These are phyloP conservation scores for Nymphaea thermarum DNA, from an alignment of 164 flowering plant species.

Conservation along the genomic window DNA sequence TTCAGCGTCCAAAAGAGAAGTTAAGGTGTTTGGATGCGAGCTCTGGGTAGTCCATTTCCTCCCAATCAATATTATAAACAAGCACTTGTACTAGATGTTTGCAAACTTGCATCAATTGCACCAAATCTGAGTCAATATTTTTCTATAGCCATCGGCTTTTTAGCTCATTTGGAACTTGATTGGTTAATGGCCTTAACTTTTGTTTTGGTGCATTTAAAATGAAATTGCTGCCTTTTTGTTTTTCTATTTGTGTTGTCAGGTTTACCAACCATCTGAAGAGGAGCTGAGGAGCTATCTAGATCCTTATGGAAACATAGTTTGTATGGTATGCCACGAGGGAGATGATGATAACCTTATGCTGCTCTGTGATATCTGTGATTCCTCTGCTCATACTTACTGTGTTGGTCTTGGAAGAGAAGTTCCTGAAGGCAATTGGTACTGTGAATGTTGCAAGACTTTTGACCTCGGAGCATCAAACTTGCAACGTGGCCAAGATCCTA, in stretches of 20 bases:
- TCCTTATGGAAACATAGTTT: constrained; percentile 81
- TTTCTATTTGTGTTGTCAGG: constrained; percentile 24
- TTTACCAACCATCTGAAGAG: constrained; percentile 94
- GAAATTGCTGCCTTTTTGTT: no score
- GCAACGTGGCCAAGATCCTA: constrained; percentile 19
- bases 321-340: constrained; percentile 81
- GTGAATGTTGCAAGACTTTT: constrained; percentile 68
- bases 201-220: no score
- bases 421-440: constrained; percentile 98
- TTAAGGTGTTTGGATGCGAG: no score
- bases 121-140: no score
- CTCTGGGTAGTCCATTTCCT: no score
- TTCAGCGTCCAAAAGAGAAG: no score
- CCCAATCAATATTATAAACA: no score
- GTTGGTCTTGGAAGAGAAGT: constrained; percentile 92
- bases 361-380: constrained; percentile 93
- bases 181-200: no score
- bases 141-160: no score
- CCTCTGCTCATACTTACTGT: constrained; percentile 95
- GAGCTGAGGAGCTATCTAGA: constrained; percentile 77
- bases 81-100: no score
- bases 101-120: no score
- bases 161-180: no score
- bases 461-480: constrained; percentile 42
- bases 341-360: constrained; percentile 94